Conservation (phyloP, 306 rosid species). For the Vachellia pachyceras region DNA sequence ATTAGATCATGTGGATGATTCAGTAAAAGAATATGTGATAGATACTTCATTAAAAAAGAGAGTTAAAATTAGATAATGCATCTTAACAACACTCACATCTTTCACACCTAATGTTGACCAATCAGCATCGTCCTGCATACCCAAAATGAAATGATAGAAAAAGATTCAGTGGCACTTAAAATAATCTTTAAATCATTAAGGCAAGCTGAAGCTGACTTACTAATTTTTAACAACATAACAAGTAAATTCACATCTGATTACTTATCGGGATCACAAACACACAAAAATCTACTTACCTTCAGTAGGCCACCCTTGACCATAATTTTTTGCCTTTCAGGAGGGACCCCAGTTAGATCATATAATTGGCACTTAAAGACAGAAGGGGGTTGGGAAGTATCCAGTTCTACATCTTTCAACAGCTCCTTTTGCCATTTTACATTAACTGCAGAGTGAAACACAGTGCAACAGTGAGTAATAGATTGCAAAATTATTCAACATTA, state of each 20-base stretch:
- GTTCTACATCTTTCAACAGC: constrained; percentile 75
- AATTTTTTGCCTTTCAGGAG: constrained; percentile 97
- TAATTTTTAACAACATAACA: constrained; percentile 1
- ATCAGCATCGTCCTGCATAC: constrained; percentile 90
- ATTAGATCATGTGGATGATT: constrained; percentile 27
- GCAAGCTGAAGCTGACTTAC: not conserved
- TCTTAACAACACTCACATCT: constrained; percentile 55
- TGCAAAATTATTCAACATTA: not conserved
- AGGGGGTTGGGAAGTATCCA: constrained; percentile 88
- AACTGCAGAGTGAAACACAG: constrained; percentile 52
- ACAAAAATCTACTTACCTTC: constrained; percentile 61
- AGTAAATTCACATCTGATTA: constrained; percentile 1
- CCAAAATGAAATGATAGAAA: constrained; percentile 2
- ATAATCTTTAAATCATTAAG: not conserved
- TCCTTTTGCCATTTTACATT: constrained; percentile 96
- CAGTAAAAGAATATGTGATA: constrained; percentile 9
- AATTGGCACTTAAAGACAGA: constrained; percentile 93
- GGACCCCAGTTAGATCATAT: constrained; percentile 91
- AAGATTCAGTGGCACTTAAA: constrained; percentile 14
- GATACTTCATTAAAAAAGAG: not conserved
- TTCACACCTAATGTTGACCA: constrained; percentile 89
- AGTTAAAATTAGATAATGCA: constrained; percentile 4
- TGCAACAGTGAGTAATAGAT: constrained; percentile 6
- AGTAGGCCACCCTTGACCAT: constrained; percentile 98
- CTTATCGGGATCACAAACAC: constrained; percentile 8